Conservation (phyloP, 108 stramenopile genomes). For the Skeletonema costatum region DNA sequence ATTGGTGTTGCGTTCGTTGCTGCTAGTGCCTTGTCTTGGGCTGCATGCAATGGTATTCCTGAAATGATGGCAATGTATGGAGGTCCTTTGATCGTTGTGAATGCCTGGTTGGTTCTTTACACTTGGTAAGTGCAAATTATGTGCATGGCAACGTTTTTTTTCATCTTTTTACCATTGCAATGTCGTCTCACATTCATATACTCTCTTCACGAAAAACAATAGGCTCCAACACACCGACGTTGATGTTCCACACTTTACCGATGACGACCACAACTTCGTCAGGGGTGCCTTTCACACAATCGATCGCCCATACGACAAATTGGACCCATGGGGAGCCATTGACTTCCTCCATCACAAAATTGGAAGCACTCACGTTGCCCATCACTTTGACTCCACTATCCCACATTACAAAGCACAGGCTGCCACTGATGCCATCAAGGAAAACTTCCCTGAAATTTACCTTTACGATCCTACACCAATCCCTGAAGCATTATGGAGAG, state of each 20-base stretch:
- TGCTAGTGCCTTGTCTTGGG: slow-evolving; percentile 62
- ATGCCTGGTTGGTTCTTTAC: slow-evolving; percentile 97
- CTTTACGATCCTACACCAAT: slow-evolving; percentile 89
- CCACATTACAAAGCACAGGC: slow-evolving; percentile 88
- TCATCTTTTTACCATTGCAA: not conserved
- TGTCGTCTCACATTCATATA: not conserved
- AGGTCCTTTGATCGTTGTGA: slow-evolving; percentile 93
- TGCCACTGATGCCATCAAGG: slow-evolving; percentile 91
- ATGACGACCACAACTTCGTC: slow-evolving; percentile 92
- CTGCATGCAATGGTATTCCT: slow-evolving; percentile 68
- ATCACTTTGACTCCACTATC: slow-evolving; percentile 93
- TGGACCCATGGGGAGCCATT: slow-evolving; percentile 87
- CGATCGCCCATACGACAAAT: slow-evolving; percentile 94
- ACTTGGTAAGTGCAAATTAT: slow-evolving; percentile 74
- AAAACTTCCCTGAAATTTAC: slow-evolving; percentile 81
- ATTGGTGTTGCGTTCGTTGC: slow-evolving; percentile 89
- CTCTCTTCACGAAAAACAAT: not conserved
- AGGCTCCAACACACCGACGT: slow-evolving; percentile 97
- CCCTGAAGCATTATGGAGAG: slow-evolving; percentile 83
- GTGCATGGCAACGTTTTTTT: not conserved
- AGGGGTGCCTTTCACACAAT: slow-evolving; percentile 97
- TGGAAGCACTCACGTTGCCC: slow-evolving; percentile 96
- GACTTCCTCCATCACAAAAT: slow-evolving; percentile 96
- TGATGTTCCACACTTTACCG: slow-evolving; percentile 95
- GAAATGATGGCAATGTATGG: slow-evolving; percentile 91